phyloP scores from a whole-genome alignment of 176 grass and related monocot species.

The Rhipidocladum racemiflorum region DNA sequence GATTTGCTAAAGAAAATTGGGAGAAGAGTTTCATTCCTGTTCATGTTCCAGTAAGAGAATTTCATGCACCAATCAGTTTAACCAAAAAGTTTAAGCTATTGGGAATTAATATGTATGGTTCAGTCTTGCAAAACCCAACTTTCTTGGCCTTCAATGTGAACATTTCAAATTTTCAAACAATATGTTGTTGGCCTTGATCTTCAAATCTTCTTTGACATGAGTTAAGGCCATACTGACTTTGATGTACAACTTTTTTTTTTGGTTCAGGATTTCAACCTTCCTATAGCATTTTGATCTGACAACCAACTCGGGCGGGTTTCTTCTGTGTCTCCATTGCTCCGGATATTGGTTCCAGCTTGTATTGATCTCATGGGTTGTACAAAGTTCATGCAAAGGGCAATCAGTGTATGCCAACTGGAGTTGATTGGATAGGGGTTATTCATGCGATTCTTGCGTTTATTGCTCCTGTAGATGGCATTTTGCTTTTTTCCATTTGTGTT shows the following conservation, averaged over 20 bases:
- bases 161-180: background rate
- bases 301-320: background rate
- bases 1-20: background rate
- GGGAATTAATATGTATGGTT: background rate
- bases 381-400: conserved; percentile 13
- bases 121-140: background rate
- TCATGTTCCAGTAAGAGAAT: background rate
- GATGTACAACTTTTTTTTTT: background rate
- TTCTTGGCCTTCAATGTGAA: background rate
- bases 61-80: background rate
- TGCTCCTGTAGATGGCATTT: conserved; percentile 27
- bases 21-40: background rate
- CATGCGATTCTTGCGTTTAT: conserved; percentile 29
- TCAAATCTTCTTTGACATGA: background rate
- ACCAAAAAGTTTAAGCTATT: background rate
- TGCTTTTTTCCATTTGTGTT: background rate
- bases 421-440: conserved; percentile 35
- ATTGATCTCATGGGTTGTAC: conserved; percentile 32
- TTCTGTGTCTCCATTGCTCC: background rate
- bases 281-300: background rate
- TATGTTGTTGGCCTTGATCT: background rate
- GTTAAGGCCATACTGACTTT: background rate
- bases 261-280: conserved; percentile 19
- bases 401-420: conserved; percentile 5
- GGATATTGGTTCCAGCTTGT: conserved; percentile 29